Evolutionary conservation across 208 protist genomes (phyloP).

Genomic region (Wallacemonas sp.): DNA sequence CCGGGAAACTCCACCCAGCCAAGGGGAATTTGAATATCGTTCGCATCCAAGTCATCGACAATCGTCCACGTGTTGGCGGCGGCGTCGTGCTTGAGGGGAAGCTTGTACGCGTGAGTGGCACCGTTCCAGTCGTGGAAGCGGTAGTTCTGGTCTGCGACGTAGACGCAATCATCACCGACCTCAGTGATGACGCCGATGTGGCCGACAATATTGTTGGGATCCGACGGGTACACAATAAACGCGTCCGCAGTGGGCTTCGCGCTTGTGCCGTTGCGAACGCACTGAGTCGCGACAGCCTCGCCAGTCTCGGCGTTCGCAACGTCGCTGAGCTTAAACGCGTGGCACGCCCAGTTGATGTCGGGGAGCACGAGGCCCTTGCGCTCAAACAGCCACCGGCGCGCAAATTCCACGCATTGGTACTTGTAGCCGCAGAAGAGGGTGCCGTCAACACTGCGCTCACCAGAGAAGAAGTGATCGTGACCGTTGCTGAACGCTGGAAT

Average conservation of each 20-base stretch:
- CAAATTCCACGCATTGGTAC: constrained; percentile 92
- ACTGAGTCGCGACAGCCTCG: constrained; percentile 41
- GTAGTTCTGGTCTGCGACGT: constrained; percentile 87
- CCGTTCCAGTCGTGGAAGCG: constrained; percentile 82
- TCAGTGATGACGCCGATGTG: constrained; percentile 87
- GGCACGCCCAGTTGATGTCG: constrained; percentile 80
- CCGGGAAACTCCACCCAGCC: constrained; percentile 88
- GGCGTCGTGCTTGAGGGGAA: constrained; percentile 49
- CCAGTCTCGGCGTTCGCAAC: constrained; percentile 70
- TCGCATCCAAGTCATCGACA: constrained; percentile 56
- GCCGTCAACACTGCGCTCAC: constrained; percentile 75
- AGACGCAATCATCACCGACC: constrained; percentile 84
- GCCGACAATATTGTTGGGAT: constrained; percentile 46
- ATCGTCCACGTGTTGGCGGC: constrained; percentile 67
- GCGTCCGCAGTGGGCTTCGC: constrained; percentile 73
- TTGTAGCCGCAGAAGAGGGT: constrained; percentile 87
- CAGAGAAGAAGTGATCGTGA: constrained; percentile 86
- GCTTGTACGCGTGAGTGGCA: constrained; percentile 47
- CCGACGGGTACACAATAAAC: constrained; percentile 76
- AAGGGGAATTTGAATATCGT: constrained; percentile 59
- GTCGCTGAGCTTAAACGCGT: constrained; percentile 72
- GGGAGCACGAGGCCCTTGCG: constrained; percentile 79
- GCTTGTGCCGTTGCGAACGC: constrained; percentile 58
- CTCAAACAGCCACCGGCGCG: constrained; percentile 82
- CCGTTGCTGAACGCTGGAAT: constrained; percentile 91